Conservation (phyloP, 495 filamentous ascomycete genomes). For the Oidiodendron maius region DNA sequence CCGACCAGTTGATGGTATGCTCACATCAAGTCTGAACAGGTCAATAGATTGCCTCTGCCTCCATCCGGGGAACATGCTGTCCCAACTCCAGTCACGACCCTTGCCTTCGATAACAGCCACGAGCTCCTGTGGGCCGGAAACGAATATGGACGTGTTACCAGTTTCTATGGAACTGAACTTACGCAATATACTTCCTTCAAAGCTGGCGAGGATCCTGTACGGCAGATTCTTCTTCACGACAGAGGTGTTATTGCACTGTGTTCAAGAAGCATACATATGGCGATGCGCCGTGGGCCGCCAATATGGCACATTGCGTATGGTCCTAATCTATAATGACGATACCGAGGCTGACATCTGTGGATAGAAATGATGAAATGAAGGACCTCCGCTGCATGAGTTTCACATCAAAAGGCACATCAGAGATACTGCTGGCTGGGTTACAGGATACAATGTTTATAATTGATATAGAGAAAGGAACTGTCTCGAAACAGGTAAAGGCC, state of each 20-base stretch:
- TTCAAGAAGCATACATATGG: conserved; percentile 76
- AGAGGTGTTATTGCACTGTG: conserved; percentile 79
- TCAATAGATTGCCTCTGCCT: conserved; percentile 65
- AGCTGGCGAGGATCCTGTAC: conserved; percentile 61
- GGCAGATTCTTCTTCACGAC: conserved; percentile 80
- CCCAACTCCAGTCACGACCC: conserved; percentile 59
- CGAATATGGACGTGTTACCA: conserved; percentile 73
- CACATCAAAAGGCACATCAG: conserved; percentile 70
- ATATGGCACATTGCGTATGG: conserved; percentile 66
- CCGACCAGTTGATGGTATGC: conserved; percentile 1
- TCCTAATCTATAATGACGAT: too few species aligned
- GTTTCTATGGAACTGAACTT: conserved; percentile 78
- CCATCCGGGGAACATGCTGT: conserved; percentile 55
- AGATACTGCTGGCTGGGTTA: conserved; percentile 80
- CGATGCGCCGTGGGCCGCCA: conserved; percentile 68
- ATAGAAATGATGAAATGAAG: conserved; percentile 59
- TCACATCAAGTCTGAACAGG: conserved; percentile 35
- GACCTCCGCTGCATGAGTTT: conserved; percentile 92
- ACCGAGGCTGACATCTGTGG: neutral
- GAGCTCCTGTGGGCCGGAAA: conserved; percentile 92
- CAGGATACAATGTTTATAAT: conserved; percentile 86
- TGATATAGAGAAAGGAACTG: conserved; percentile 77
- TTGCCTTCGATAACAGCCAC: conserved; percentile 81
- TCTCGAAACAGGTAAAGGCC: conserved; percentile 58
- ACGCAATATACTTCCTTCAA: conserved; percentile 67